Evolutionary conservation across 176 grass and related monocot genomes (phyloP), one percentile per base, ranked within the genome.

Genomic region (Guadua angustifolia): DNA sequence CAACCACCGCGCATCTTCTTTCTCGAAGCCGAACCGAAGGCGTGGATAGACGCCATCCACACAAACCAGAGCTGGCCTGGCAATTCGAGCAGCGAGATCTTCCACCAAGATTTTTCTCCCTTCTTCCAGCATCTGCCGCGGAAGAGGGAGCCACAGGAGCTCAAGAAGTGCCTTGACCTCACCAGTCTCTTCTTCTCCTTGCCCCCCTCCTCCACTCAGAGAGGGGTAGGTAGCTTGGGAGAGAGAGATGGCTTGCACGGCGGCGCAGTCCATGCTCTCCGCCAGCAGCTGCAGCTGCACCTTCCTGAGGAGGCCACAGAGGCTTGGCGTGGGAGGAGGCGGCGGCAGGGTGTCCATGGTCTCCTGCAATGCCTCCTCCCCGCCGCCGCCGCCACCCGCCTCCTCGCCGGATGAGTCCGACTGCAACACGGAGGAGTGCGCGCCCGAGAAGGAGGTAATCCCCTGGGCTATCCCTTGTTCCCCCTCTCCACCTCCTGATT

Each of bases 391-490:
- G 33, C 25, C 55, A n/a, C 0, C 73, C 55, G 7, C 55, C 55
- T 24, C 56, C 58, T 25, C 58, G 47, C 75, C 66, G 72, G 91
- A 89, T 12, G 96, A 94, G 38, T 42, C 89, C 55, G 93, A 99
- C 26, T 95, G 97, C 93, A 99, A 96, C 78, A 79, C 53, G 17
- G 96, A 84, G 74, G 97, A 92, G 85, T 99, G 93, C 69, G 97
- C 97, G 22, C 97, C 97, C 16, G 91, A 99, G 17, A 94, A 99
- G 90, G 97, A 99, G 93, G 96, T 93, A 78, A 11, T 24, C 57
- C 22, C 52, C 33, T 19, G 40, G 40, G 22, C n/a, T 10, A 24
- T 56, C 51, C 17, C 50, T 7, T 19, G 16, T 53, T 53, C 17
- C 53, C 53, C 52, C n/a, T 0, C 11, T 6, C 29, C 60, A 7